Conservation (phyloP, 192 early-diverging fungal genomes). For the Coemansia sp. region DNA sequence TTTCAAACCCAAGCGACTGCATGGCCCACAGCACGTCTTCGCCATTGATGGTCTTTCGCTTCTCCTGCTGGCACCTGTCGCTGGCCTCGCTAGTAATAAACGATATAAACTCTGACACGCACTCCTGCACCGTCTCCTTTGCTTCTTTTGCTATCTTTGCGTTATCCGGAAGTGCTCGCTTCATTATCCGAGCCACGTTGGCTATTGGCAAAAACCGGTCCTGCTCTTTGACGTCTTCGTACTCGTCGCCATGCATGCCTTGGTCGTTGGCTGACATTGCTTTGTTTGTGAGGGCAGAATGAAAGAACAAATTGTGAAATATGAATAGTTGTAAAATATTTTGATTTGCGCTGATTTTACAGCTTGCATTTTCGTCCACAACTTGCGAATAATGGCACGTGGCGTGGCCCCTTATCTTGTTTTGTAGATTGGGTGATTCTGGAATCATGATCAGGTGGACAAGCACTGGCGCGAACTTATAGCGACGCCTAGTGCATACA, state of each 20-base stretch:
- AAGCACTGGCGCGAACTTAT: no score
- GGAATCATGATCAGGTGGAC: background rate
- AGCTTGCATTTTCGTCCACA: background rate
- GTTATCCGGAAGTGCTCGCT: constrained; percentile 92
- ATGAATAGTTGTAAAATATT: background rate
- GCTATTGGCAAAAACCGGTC: constrained; percentile 97
- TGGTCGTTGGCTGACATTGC: constrained; percentile 45
- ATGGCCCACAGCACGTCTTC: constrained; percentile 99
- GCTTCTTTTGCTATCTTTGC: constrained; percentile 99
- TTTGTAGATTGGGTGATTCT: background rate
- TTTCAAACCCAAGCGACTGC: constrained; percentile 97
- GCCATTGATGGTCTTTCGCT: constrained; percentile 97
- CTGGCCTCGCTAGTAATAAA: constrained; percentile 98
- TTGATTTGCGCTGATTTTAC: background rate
- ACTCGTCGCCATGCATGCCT: constrained; percentile 35
- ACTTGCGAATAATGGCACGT: background rate
- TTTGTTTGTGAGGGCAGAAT: background rate
- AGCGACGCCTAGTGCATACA: no score
- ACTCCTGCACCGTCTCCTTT: constrained; percentile 95
- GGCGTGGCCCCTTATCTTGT: background rate
- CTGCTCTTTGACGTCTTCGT: constrained; percentile 87
- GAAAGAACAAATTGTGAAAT: background rate
- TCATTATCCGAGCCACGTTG: constrained; percentile 97
- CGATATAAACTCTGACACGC: constrained; percentile 97
- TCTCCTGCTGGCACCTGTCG: constrained; percentile 92